Conservation (phyloP, 164 flowering plant genomes). For the Houttuynia cordata region DNA sequence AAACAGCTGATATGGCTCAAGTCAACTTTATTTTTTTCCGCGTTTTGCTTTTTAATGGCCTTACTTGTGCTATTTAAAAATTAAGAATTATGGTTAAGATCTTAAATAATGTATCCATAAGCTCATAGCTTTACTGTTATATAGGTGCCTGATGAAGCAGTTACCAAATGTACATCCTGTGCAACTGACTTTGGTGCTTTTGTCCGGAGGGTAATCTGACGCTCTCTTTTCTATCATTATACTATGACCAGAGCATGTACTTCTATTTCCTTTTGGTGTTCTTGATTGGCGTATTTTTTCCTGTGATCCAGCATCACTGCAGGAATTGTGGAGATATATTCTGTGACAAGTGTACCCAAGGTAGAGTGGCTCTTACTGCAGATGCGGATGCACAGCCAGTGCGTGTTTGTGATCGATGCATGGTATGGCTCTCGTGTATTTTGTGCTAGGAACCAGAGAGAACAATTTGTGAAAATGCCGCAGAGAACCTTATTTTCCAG, state of each 20-base stretch:
- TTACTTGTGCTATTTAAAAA: no score
- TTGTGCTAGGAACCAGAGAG: no score
- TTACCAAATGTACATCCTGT: slow-evolving; percentile 71
- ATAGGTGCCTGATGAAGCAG: slow-evolving; percentile 97
- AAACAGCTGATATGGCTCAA: no score
- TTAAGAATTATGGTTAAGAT: not conserved
- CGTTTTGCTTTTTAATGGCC: no score
- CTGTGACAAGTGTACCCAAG: slow-evolving; percentile 95
- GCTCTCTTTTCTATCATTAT: not conserved
- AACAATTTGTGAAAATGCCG: no score
- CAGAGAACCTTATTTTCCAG: no score
- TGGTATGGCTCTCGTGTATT: slow-evolving; percentile 36
- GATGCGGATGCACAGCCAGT: slow-evolving; percentile 86
- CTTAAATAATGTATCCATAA: not conserved
- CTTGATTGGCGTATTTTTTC: slow-evolving; percentile 1
- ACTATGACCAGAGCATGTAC: not conserved
- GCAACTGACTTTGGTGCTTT: slow-evolving; percentile 81
- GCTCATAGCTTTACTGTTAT: not conserved
- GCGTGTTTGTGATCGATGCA: slow-evolving; percentile 91
- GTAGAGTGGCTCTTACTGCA: slow-evolving; percentile 80
- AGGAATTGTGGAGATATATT: slow-evolving; percentile 97
- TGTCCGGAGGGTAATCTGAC: slow-evolving; percentile 46
- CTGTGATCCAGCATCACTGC: slow-evolving; percentile 74
- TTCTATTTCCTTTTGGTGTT: not conserved
- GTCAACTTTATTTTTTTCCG: no score